Evolutionary conservation across 2,329 filamentous ascomycete species (phyloP), one percentile per base, ranked within the genome.

Genomic region (Pseudocercospora fijiensis): DNA sequence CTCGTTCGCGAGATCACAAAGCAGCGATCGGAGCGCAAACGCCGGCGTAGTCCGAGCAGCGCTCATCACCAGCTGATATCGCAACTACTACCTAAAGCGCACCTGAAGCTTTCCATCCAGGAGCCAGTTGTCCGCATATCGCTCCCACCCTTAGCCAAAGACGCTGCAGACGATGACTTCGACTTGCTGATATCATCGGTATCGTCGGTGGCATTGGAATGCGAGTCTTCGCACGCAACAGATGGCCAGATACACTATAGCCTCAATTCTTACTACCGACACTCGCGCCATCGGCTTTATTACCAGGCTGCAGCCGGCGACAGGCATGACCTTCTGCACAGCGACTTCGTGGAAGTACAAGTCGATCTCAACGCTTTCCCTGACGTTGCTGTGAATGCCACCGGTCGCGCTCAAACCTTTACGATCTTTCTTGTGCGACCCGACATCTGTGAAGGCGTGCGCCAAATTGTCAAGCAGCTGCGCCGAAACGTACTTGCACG

Each of bases 171-270:
- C 0, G 91, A 92, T 65, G 93, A 98, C 69, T 98, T 95, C 70
- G 95, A 99, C 74, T 84, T 99, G 28, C 90, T 99, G 51, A 96
- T 99, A 55, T 96, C 92, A 1, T 95, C 92, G 1, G 91, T 96
- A 10, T 98, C 96, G 0, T 96, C 94, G 0, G 87, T 98, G 41
- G 96, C 94, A 0, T 80, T 98, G 22, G 95, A 99, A 72, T 84
- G 96, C 55, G 95, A 99, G 74, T 96, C 95, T 0, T 96, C 92
- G n/a, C 95, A 99, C 78, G 95, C 92, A 2, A 83, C 89, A 0
- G 86, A 91, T 37, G 90, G 90, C 62, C 90, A 96, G 33, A 80
- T 92, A 3, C 90, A 97, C 74, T 99, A 99, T 77, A 91, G 90
- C 4, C 80, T 99, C 0, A 87, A 88, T 13, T 92, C 92, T 0